Evolutionary conservation across 768 basidiomycete species (phyloP).

Genomic region (Amanita fuliginea): DNA sequence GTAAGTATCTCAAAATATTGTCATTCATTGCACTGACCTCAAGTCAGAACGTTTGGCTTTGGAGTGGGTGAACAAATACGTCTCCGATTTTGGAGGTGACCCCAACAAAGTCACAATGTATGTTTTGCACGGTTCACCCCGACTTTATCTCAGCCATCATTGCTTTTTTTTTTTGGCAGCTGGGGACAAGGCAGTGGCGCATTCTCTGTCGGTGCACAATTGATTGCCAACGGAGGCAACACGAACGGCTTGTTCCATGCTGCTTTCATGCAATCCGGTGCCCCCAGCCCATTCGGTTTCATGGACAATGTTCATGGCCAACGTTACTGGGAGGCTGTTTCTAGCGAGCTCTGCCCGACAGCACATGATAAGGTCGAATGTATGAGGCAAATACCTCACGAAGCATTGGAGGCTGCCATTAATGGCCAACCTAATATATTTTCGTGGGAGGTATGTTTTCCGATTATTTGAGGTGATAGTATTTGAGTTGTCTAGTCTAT

Average conservation of each 20-base stretch:
- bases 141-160: background rate
- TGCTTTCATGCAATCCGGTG: constrained; percentile 24
- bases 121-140: background rate
- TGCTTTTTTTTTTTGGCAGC: constrained; percentile 13
- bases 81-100: constrained; percentile 43
- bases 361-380: constrained; percentile 32
- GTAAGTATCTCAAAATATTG: constrained; percentile 17
- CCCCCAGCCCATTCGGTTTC: constrained; percentile 14
- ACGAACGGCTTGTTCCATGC: constrained; percentile 23
- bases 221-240: constrained; percentile 21
- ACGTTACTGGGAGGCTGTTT: constrained; percentile 33
- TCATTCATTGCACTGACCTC: background rate
- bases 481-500: constrained; percentile 19
- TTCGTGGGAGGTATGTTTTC: constrained; percentile 26
- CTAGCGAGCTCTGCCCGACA: constrained; percentile 27
- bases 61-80: constrained; percentile 44
- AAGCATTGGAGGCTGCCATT: constrained; percentile 28
- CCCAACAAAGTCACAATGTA: constrained; percentile 32
- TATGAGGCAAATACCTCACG: constrained; percentile 27
- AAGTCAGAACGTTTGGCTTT: constrained; percentile 32
- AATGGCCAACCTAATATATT: constrained; percentile 30
- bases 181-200: constrained; percentile 40
- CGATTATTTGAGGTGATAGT: background rate
- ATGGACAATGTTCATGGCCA: background rate
- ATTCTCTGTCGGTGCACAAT: constrained; percentile 27